Evolutionary conservation across 495 filamentous ascomycete genomes (phyloP), one percentile per base, ranked within the genome.

Genomic region (Aspergillus olivimuriae): DNA sequence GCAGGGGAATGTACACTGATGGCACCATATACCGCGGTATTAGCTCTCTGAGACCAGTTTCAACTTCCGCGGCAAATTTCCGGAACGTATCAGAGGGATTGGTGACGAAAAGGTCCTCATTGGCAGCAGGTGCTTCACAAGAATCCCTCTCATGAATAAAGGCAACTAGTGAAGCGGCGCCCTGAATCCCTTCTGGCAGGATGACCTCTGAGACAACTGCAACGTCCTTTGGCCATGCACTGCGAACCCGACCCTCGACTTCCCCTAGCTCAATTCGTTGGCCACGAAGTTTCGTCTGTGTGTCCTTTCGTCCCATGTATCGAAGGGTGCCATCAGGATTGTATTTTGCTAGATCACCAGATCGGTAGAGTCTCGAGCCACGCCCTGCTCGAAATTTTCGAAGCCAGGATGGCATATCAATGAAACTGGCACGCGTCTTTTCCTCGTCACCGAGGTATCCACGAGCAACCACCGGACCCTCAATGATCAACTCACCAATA

Each of bases 311-410:
- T 14, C 61, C 60, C 22, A 63, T 19, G 34, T 74, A 64, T 17
- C 56, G 44, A 4, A 77, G 49, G 4, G 56, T 57, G 1, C 65
- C 71, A 42, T 70, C 61, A 7, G 41, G 39, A 11, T 64, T 22
- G 39, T 67, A 60, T 22, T 57, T 58, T 16, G 69, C 74, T 8
- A 75, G 47, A 51, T 80, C 76, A 10, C 74, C 75, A 8, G 75
- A 78, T 33, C 12, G 16, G 30, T 8, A 14, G 15, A 2, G 2
- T 30, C 18, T 4, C 14, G 5, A 8, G n/a, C 43, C 10, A 8
- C 4, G 16, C 15, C n/a, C 16, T 10, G 11, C 23, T 22, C 10
- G 19, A 12, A 16, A 11, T n/a, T 14, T 30, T 16, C 21, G 1
- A 4, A 74, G 64, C 69, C 69, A 78, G 11, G 37, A 45, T 1